A percentile compares a stretch with the other conserved stretches of the same genome.
These are phyloP conservation scores for Termitomyces sp. DNA, from an alignment of 768 basidiomycete genomes.

Conservation along the genomic window DNA sequence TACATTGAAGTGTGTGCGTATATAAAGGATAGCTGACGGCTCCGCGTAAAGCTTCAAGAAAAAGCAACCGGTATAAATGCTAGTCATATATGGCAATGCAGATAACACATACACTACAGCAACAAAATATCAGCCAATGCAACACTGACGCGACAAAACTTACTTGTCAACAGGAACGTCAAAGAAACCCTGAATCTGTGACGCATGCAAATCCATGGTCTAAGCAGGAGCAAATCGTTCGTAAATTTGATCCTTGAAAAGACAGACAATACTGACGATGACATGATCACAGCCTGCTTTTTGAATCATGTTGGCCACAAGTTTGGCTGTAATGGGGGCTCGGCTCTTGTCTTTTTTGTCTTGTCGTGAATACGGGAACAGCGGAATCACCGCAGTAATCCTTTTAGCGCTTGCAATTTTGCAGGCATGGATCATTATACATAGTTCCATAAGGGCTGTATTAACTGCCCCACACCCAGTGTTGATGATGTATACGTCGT, in stretches of 20 bases:
- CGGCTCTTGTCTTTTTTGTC: slow-evolving; percentile 99
- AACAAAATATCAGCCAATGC: slow-evolving; percentile 4
- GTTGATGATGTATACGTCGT: slow-evolving; percentile 99
- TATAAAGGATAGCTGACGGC: slow-evolving; percentile 92
- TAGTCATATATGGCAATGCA: slow-evolving; percentile 6
- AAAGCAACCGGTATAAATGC: slow-evolving; percentile 1
- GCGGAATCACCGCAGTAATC: slow-evolving; percentile 97
- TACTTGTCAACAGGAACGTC: slow-evolving; percentile 99
- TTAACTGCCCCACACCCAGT: slow-evolving; percentile 86
- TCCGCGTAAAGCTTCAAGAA: slow-evolving; percentile 82
- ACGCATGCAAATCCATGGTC: slow-evolving; percentile 99
- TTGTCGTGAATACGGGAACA: slow-evolving; percentile 96
- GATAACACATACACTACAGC: slow-evolving; percentile 46
- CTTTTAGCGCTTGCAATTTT: slow-evolving; percentile 98
- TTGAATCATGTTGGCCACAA: slow-evolving; percentile 97
- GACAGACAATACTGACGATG: slow-evolving; percentile 60
- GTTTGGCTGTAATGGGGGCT: slow-evolving; percentile 96
- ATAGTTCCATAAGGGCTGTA: slow-evolving; percentile 94
- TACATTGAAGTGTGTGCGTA: slow-evolving; percentile 86
- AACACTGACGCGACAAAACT: slow-evolving; percentile 37
- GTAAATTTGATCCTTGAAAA: slow-evolving; percentile 12
- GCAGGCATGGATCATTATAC: slow-evolving; percentile 99
- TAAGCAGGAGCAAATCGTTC: slow-evolving; percentile 27
- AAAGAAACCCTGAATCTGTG: slow-evolving; percentile 99
- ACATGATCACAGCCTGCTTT: slow-evolving; percentile 94